Evolutionary conservation across 352 stramenopile genomes (phyloP), one percentile per base, ranked within the genome.

Genomic region (Thraustochytrium striatum): DNA sequence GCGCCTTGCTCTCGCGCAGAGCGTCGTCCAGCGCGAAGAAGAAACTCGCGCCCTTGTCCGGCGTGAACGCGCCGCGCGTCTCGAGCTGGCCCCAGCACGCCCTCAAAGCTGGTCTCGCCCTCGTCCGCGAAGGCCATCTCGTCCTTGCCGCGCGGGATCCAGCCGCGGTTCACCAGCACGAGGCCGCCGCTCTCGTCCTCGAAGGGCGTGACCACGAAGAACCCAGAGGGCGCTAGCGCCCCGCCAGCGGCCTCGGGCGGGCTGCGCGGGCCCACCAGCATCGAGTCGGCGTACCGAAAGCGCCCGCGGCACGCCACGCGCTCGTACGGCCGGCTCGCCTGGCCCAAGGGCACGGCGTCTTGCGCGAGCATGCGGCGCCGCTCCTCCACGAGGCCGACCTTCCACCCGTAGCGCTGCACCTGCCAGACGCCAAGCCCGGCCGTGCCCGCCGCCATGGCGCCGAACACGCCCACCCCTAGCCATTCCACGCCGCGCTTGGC

Each of bases 341-440:
- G 30, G 9, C 88, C 88, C 36, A 95, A 81, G 36, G 91, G 86
- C 13, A 88, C 78, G 25, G 89, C 83, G 36, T 84, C 86, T 69
- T 88, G 83, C 21, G 86, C 83, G 8, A 95, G 84, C 79, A 92
- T 87, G 78, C 91, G 88, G 57, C 87, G 88, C 65, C 90, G 89
- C 75, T 94, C 85, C 62, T 93, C 88, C 32, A 94, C 90, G 69
- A 95, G 57, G 41, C 90, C 83, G n/a, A 91, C 84, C 79, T 95
- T 95, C 90, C 90, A 95, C 75, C 87, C 91, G 85, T 95, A 95
- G 0, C 90, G 87, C 78, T 93, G 21, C 58, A 90, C 88, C 87
- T 94, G 90, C 90, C 90, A 95, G 30, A 79, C 70, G 16, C 90
- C 90, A 19, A 95, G 83, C 32, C 87, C 88, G 36, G 89, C 86